phyloP scores from a whole-genome alignment of 495 filamentous ascomycete genomes.

The Terfezia claveryi region DNA sequence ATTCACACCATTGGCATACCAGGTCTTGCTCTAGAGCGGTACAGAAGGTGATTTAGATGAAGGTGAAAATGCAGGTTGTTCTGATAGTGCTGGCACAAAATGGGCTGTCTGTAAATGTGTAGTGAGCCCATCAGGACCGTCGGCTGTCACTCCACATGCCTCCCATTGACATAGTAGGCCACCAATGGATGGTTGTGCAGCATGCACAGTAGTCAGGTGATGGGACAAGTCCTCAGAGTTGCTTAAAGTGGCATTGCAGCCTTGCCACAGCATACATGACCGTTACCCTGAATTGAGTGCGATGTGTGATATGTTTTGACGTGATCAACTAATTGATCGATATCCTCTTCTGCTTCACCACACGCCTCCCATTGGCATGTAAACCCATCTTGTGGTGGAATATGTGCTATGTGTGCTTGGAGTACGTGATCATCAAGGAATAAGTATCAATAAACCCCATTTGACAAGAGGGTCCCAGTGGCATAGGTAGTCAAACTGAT shows the following conservation, averaged over 20 bases:
- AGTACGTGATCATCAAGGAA: slow-evolving; percentile 3
- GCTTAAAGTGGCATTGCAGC: slow-evolving; percentile 13
- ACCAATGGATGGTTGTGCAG: background rate
- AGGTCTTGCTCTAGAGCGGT: background rate
- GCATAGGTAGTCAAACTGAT: background rate
- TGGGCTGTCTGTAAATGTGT: slow-evolving; percentile 14
- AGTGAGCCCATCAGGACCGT: slow-evolving; percentile 11
- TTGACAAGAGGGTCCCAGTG: slow-evolving; percentile 5
- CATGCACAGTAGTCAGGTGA: slow-evolving; percentile 10
- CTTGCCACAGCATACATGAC: slow-evolving; percentile 16
- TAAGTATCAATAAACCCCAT: slow-evolving; percentile 3
- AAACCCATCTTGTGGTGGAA: background rate
- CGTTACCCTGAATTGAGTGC: background rate
- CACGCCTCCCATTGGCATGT: slow-evolving; percentile 6
- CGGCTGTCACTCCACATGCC: slow-evolving; percentile 9
- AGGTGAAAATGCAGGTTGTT: background rate
- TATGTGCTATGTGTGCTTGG: background rate
- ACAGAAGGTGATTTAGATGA: background rate
- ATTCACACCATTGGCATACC: slow-evolving; percentile 1
- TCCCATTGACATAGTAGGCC: slow-evolving; percentile 14
- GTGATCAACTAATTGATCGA: slow-evolving; percentile 2
- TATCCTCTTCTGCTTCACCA: slow-evolving; percentile 1
- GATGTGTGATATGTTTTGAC: slow-evolving; percentile 2
- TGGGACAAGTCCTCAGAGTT: slow-evolving; percentile 12
- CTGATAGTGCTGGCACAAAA: background rate